Percentiles rank a stretch among this genome's conserved stretches.
These are phyloP conservation scores for Lactarius sanguifluus DNA, from an alignment of 768 basidiomycete genomes.

Conservation along the genomic window DNA sequence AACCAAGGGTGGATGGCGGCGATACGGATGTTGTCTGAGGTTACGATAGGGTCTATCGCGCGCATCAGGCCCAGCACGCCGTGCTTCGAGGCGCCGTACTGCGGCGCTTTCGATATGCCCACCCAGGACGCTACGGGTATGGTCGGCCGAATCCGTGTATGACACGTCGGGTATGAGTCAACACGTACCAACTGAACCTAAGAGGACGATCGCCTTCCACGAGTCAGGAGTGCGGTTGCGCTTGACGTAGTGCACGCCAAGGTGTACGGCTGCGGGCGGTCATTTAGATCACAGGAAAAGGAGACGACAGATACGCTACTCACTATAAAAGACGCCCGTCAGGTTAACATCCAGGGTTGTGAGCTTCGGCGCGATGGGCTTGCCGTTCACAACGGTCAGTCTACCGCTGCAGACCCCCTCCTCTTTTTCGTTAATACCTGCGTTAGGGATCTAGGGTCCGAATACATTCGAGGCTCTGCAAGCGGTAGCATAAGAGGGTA, in stretches of 20 bases:
- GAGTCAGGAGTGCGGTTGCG: conserved; percentile 21
- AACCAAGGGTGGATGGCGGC: conserved; percentile 37
- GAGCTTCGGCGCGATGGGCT: conserved; percentile 34
- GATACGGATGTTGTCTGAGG: conserved; percentile 30
- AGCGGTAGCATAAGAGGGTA: neutral
- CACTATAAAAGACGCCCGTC: conserved; percentile 36
- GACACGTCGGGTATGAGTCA: neutral
- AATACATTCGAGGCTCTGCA: neutral
- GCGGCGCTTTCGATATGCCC: conserved; percentile 29
- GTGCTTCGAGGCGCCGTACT: conserved; percentile 37
- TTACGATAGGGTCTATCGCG: conserved; percentile 27
- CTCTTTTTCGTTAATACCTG: conserved; percentile 26
- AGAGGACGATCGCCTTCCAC: conserved; percentile 36
- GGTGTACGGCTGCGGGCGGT: conserved; percentile 33
- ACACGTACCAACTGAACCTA: conserved; percentile 38
- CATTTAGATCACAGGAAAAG: neutral
- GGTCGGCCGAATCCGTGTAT: neutral
- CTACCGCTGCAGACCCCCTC: conserved; percentile 7
- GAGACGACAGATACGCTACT: conserved; percentile 3
- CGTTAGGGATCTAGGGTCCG: conserved; percentile 29
- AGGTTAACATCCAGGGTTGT: conserved; percentile 36
- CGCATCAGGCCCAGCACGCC: conserved; percentile 37
- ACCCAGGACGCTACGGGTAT: conserved; percentile 32
- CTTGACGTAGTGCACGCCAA: conserved; percentile 37
- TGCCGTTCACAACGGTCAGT: conserved; percentile 29